A percentile compares a stretch with the other conserved stretches of the same genome.
Evolutionary conservation across 2,329 filamentous ascomycete species (phyloP).

Genomic region (Pseudocercospora cruenta): DNA sequence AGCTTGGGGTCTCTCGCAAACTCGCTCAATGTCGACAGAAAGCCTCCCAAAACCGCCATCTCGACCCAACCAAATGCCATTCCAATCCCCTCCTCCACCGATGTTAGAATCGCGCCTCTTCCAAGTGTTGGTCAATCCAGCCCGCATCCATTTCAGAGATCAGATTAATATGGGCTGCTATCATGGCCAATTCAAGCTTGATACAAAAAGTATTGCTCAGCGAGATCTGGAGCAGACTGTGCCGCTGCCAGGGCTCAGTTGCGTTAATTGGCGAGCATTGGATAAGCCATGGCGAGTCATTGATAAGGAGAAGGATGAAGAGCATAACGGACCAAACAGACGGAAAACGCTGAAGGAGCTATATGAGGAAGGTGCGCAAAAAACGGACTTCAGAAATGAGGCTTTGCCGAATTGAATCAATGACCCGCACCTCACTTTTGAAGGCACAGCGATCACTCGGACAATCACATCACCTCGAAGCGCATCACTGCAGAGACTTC

Average conservation of each 20-base stretch:
- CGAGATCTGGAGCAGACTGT: conserved; percentile 46
- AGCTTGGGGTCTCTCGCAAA: conserved; percentile 21
- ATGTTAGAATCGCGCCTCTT: conserved; percentile 40
- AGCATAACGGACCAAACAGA: conserved; percentile 30
- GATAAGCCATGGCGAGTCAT: conserved; percentile 41
- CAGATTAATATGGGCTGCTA: conserved; percentile 42
- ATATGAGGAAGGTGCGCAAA: conserved; percentile 23
- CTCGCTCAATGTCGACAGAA: conserved; percentile 26
- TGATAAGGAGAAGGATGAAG: conserved; percentile 33
- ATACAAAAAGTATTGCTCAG: conserved; percentile 35
- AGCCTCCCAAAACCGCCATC: conserved; percentile 18
- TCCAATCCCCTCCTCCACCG: conserved; percentile 23
- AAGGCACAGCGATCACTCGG: too few relatives aligned
- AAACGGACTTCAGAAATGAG: conserved; percentile 9
- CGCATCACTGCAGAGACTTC: background rate
- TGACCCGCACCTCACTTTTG: background rate
- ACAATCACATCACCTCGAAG: too few relatives aligned
- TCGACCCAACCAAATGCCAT: conserved; percentile 17
- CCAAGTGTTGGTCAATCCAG: conserved; percentile 46
- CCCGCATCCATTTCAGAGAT: conserved; percentile 46
- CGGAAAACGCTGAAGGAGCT: conserved; percentile 40
- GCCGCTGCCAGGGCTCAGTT: conserved; percentile 45
- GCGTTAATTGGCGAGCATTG: conserved; percentile 42
- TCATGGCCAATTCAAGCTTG: conserved; percentile 37
- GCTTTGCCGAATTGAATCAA: conserved; percentile 15